These are phyloP conservation scores for Termitomyces sp. DNA, from an alignment of 768 basidiomycete species.

Conservation along the genomic window DNA sequence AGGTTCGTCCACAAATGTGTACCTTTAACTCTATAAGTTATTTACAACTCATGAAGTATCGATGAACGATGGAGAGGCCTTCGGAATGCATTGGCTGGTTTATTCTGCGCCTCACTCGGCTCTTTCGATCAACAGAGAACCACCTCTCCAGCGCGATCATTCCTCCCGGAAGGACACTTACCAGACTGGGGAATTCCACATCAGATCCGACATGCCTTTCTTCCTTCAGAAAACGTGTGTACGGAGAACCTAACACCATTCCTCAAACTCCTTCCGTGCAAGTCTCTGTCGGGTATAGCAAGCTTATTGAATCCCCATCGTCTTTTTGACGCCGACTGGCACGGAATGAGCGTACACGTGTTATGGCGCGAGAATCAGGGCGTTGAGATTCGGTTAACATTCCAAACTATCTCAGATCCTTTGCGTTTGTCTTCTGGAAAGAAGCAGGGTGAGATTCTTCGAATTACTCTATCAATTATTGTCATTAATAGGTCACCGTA, in stretches of 20 bases:
- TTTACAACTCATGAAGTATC: constrained; percentile 35
- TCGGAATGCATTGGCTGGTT: constrained; percentile 83
- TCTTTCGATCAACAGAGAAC: constrained; percentile 72
- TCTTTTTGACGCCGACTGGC: constrained; percentile 89
- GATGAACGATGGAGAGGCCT: constrained; percentile 81
- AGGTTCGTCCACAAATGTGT: constrained; percentile 32
- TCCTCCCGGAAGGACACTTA: constrained; percentile 54
- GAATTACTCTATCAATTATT: not conserved
- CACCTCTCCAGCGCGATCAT: constrained; percentile 57
- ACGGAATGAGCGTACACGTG: constrained; percentile 80
- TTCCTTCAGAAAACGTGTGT: constrained; percentile 87
- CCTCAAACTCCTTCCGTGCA: constrained; percentile 91
- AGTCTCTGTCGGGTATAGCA: constrained; percentile 81
- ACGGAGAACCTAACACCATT: constrained; percentile 98
- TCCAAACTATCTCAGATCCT: constrained; percentile 79
- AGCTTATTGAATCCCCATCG: constrained; percentile 78
- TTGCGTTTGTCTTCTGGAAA: constrained; percentile 45
- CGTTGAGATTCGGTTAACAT: constrained; percentile 60
- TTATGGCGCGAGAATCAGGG: constrained; percentile 50
- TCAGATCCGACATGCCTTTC: constrained; percentile 66
- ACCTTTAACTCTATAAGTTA: not conserved
- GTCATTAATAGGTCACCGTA: constrained; percentile 20
- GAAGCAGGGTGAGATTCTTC: constrained; percentile 44
- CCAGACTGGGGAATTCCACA: constrained; percentile 43
- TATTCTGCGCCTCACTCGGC: constrained; percentile 92